Base-by-base conservation (phyloP, 129 eudicot species). In the Flaveria robusta region DNA sequence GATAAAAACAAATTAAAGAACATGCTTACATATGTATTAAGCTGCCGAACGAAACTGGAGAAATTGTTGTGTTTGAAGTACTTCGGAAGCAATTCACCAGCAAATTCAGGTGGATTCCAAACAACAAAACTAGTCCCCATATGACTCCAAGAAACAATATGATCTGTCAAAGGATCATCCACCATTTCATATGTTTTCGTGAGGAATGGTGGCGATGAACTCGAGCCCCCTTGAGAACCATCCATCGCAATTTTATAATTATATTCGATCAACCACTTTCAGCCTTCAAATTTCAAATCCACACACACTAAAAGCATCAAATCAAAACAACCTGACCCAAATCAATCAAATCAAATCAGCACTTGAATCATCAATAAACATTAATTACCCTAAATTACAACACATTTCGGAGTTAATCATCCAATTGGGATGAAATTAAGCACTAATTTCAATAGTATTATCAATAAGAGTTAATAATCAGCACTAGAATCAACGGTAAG, bases 31-130 rank as follows among this genome's bases (percentile, higher is more conserved):
- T 91, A 91, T 77, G 97, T 91, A 68, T 91, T 91, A 51, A 91
- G 96, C 31, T 91, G 97, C 18, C 97, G 87, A 76, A 91, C 90
- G 42, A 91, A 91, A 79, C 97, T 91, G 23, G 97, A 91, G 90
- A 91, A 91, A 37, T 91, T 91, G 42, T 88, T 88, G 79, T 91
- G 97, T 85, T 91, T 91, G 87, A 91, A 91, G 83, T 88, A 91
- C 59, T 87, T 88, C 0, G 97, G 97, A 34, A 91, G 86, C 92
- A 91, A 83, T 68, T 88, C 95, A 50, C 85, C 75, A 19, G 97
- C 95, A 42, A 91, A 91, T 46, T 88, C 95, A 0, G 88, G 91
- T 2, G 97, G 91, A 80, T 91, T 83, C 95, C 95, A 91, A 56
- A 91, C 97, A 55, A 91, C 87, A 27, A 91, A 91, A 82, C 95